Percentiles rank a stretch among this genome's conserved stretches.
These are phyloP conservation scores for Camellia granthamiana DNA, from an alignment of 148 eudicot genomes.

Conservation along the genomic window DNA sequence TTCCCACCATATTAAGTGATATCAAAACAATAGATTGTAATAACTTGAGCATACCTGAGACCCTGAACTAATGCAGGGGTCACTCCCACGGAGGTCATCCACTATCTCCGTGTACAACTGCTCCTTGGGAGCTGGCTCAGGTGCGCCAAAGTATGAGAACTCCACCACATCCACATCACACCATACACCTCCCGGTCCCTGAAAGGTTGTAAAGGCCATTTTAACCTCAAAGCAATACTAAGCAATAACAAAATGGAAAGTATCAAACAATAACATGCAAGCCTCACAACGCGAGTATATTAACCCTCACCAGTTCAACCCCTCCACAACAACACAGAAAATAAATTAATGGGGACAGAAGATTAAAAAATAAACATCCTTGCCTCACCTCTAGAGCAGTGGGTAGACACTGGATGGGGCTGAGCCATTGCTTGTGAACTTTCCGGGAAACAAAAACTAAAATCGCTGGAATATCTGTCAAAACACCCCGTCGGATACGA, in stretches of 20 bases:
- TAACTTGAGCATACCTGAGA: constrained; percentile 65
- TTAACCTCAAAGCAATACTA: constrained; percentile 16
- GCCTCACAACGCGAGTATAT: not conserved
- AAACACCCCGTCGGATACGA: constrained; percentile 77
- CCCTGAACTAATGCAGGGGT: constrained; percentile 86
- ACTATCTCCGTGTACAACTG: constrained; percentile 95
- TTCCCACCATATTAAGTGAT: not conserved
- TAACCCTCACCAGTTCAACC: not conserved
- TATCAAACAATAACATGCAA: not conserved
- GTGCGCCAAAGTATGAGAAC: constrained; percentile 96
- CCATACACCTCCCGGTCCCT: constrained; percentile 99
- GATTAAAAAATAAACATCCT: not conserved
- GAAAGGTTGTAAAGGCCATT: constrained; percentile 22
- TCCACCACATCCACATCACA: constrained; percentile 97
- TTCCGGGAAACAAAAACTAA: constrained; percentile 93
- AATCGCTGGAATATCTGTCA: constrained; percentile 92
- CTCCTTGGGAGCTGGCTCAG: constrained; percentile 93
- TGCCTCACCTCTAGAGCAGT: constrained; percentile 77
- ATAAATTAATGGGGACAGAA: not conserved
- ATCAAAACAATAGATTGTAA: not conserved
- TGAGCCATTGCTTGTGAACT: constrained; percentile 98
- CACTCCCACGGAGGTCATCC: constrained; percentile 96
- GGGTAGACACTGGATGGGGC: constrained; percentile 84
- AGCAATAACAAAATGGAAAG: not conserved
- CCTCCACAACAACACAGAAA: not conserved